Evolutionary conservation across 2,329 filamentous ascomycete species (phyloP).

Genomic region (Curvularia spicifera): DNA sequence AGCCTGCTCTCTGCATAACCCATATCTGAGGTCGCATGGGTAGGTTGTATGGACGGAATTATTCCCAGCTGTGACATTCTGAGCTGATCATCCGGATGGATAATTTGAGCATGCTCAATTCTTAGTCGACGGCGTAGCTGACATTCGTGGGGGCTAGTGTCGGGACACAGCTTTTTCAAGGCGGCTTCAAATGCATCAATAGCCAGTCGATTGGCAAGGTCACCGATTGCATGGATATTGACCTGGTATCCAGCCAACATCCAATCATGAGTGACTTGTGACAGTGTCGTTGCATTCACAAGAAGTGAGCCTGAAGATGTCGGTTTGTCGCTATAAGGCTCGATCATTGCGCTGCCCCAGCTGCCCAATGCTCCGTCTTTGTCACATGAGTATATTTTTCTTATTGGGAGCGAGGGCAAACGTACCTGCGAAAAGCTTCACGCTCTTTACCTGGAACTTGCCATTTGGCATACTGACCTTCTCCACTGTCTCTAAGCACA

Average conservation of each 20-base stretch:
- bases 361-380: conserved; percentile 72
- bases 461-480: conserved; percentile 56
- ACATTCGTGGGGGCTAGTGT: conserved; percentile 51
- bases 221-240: conserved; percentile 75
- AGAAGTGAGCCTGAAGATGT: conserved; percentile 69
- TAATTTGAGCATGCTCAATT: conserved; percentile 74
- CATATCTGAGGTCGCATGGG: conserved; percentile 75
- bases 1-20: conserved; percentile 68
- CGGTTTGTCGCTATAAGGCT: conserved; percentile 70
- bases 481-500: conserved; percentile 62
- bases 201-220: conserved; percentile 69
- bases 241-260: conserved; percentile 68
- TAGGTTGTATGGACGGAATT: conserved; percentile 73
- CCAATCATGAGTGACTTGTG: conserved; percentile 63
- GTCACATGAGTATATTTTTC: conserved; percentile 19
- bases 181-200: conserved; percentile 67
- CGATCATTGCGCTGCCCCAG: conserved; percentile 75
- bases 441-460: conserved; percentile 64
- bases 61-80: conserved; percentile 66
- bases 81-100: conserved; percentile 68
- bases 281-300: conserved; percentile 67
- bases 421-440: conserved; percentile 72
- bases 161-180: conserved; percentile 61
- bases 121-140: conserved; percentile 66
- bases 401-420: conserved; percentile 8